Evolutionary conservation across 1,284 basidiomycete genomes (phyloP), one percentile per base, ranked within the genome.

Genomic region (Sporisorium scitamineum): DNA sequence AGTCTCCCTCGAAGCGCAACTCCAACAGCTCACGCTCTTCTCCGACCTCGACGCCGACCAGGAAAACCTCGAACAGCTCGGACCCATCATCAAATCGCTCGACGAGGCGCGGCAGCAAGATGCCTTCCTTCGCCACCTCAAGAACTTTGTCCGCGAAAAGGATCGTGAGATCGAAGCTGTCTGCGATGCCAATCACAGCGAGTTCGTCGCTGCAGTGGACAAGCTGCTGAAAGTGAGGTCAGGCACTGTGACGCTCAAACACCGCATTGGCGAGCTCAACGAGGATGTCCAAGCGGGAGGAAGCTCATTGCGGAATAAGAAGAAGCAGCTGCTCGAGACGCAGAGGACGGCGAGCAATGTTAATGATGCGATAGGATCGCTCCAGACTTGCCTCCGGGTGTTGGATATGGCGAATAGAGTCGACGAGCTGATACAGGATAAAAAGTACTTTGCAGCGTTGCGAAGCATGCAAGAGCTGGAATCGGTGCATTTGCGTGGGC

Each of bases 81-180:
- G 84, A 0, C 83, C 84, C 26, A 84, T 86, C 62, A 86, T 86
- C 67, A 84, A 84, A 56, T 78, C 72, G 78, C 94, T 99, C 76
- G 93, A 97, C 87, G 90, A 92, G 79, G 93, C 91, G 73, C 89
- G 92, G 52, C 94, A 95, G 81, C 94, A 97, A 82, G 94, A 97
- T 70, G 90, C 91, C 14, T 99, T 95, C 86, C 89, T 99, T 37
- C 90, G 92, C 50, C 93, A 92, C 45, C 88, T 98, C 54, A 92
- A 94, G 79, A 89, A 88, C 20, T 93, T 98, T 80, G 93, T 98
- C 54, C 90, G 93, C 80, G 91, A 94, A 75, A 97, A 98, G 87
- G 97, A 99, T 85, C 89, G 90, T 63, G 95, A 99, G 86, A 99
- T 99, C 83, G 94, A 98, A 87, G 90, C 90, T 67, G 95, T 98